These are phyloP conservation scores for Plasmodium blacklocki DNA, from an alignment of 169 alveolate species.

Conservation along the genomic window DNA sequence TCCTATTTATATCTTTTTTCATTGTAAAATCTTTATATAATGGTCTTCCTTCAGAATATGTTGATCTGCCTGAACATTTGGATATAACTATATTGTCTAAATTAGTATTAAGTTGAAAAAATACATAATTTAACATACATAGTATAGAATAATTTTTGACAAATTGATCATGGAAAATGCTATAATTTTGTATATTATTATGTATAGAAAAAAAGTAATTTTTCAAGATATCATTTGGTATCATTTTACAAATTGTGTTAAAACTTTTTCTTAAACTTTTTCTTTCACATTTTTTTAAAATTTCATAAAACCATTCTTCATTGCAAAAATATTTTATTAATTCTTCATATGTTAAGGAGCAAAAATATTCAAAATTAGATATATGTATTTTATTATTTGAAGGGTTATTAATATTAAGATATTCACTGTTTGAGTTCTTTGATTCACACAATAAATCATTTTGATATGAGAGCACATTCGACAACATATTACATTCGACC, in stretches of 20 bases:
- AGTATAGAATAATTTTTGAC: conserved; percentile 40
- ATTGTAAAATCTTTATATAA: conserved; percentile 18
- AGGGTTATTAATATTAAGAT: not conserved
- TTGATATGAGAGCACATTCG: not conserved
- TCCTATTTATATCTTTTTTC: conserved; percentile 3
- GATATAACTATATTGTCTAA: conserved; percentile 51
- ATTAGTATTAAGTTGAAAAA: conserved; percentile 24
- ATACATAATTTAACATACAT: conserved; percentile 71
- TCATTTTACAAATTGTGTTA: conserved; percentile 56
- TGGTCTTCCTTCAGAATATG: conserved; percentile 55
- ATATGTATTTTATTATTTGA: not conserved
- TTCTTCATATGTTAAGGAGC: conserved; percentile 43
- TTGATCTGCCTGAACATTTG: conserved; percentile 43
- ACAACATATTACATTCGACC: not conserved
- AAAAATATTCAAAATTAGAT: too few species aligned
- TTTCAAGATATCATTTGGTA: conserved; percentile 58
- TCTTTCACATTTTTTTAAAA: conserved; percentile 26
- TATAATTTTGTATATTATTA: conserved; percentile 30
- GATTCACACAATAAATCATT: not conserved
- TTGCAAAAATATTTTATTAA: conserved; percentile 28
- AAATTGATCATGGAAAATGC: conserved; percentile 30
- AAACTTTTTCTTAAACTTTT: conserved; percentile 31
- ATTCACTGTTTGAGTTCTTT: conserved; percentile 2
- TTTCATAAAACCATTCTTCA: conserved; percentile 39
- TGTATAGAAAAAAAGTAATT: conserved; percentile 55